phyloP scores from a whole-genome alignment of 768 basidiomycete genomes.

The Coprinopsis strossmayeri region DNA sequence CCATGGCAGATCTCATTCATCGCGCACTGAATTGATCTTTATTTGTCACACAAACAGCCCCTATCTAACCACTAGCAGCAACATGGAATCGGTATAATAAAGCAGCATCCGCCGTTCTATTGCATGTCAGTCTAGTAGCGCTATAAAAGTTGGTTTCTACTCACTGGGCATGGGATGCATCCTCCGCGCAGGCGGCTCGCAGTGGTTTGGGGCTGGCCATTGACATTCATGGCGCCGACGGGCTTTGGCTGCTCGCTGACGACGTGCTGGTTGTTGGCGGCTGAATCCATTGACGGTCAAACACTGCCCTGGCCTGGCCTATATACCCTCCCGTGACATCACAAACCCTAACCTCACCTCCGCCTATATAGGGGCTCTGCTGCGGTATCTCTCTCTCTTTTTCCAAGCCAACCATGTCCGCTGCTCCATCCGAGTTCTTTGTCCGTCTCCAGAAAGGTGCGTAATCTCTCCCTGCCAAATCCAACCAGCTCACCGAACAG shows the following conservation, averaged over 20 bases:
- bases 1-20: too few species aligned
- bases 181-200: slow-evolving; percentile 19
- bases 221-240: neutral
- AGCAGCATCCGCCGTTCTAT: slow-evolving; percentile 29
- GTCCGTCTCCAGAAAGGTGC: slow-evolving; percentile 58
- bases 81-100: slow-evolving; percentile 29
- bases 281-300: neutral
- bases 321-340: slow-evolving; percentile 2
- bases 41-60: too few species aligned
- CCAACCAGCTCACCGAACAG: neutral
- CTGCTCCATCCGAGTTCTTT: slow-evolving; percentile 44
- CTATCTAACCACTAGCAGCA: slow-evolving; percentile 13
- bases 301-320: neutral
- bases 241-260: slow-evolving; percentile 2
- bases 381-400: slow-evolving; percentile 8
- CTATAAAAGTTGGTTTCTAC: too few species aligned
- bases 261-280: neutral
- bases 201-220: neutral
- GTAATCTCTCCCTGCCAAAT: slow-evolving; percentile 7
- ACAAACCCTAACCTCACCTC: slow-evolving; percentile 1
- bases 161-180: slow-evolving; percentile 22
- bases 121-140: too few species aligned
- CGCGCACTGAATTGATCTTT: too few species aligned
- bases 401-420: slow-evolving; percentile 28
- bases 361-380: neutral